Evolutionary conservation across 139 green algal species (phyloP).

Genomic region (Chlamydomonas sp.): DNA sequence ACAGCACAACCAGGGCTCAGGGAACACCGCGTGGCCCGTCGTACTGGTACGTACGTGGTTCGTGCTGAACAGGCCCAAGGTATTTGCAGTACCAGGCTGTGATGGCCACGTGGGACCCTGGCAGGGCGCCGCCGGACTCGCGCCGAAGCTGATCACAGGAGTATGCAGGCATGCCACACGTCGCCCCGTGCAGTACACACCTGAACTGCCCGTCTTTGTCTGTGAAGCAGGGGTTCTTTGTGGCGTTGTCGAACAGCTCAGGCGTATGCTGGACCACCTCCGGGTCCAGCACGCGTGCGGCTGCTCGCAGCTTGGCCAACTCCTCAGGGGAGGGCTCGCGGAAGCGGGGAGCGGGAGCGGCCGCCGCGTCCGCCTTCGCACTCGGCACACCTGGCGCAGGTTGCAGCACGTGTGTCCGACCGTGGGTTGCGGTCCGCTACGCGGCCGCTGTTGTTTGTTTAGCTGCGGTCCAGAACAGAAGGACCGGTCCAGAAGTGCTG

Average conservation of each 20-base stretch:
- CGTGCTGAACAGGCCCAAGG: too few species aligned
- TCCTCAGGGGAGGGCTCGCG: background rate
- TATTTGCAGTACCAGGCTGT: too few species aligned
- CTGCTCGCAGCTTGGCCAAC: background rate
- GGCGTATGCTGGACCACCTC: slow-evolving; percentile 28
- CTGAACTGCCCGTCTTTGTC: background rate
- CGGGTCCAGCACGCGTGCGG: slow-evolving; percentile 23
- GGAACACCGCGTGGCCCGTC: background rate
- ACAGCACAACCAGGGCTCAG: background rate
- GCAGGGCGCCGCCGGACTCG: background rate
- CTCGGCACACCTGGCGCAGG: background rate
- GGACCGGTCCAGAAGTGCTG: too few species aligned
- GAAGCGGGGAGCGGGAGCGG: background rate
- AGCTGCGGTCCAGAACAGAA: too few species aligned
- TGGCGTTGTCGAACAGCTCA: background rate
- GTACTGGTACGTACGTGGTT: background rate
- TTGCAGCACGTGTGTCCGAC: background rate
- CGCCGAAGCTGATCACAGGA: too few species aligned
- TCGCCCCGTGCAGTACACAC: background rate
- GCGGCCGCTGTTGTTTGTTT: too few species aligned
- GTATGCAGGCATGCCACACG: too few species aligned
- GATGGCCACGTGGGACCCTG: too few species aligned
- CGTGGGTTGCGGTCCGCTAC: too few species aligned
- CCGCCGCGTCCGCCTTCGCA: background rate
- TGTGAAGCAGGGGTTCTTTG: slow-evolving; percentile 29